These are phyloP conservation scores for Cynara cardunculus DNA, from an alignment of 129 eudicot species.

Conservation along the genomic window DNA sequence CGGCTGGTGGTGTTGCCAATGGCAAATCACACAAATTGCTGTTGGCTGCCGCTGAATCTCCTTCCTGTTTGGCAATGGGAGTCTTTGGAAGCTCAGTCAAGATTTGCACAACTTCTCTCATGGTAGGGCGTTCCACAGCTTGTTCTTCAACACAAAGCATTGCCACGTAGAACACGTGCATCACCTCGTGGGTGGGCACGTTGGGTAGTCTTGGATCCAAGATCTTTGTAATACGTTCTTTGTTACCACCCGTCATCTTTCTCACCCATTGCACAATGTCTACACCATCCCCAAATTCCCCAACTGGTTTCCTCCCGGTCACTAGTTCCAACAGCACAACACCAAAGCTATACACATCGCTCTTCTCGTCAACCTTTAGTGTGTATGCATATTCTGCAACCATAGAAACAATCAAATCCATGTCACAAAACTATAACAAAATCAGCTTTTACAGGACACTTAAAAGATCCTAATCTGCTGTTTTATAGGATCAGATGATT, in stretches of 20 bases:
- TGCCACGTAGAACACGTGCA: conserved; percentile 90
- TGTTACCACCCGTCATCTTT: conserved; percentile 75
- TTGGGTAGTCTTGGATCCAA: conserved; percentile 70
- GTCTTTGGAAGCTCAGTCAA: conserved; percentile 74
- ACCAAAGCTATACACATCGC: conserved; percentile 96
- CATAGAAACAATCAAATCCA: background rate
- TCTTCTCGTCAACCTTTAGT: conserved; percentile 91
- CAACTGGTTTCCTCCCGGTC: conserved; percentile 85
- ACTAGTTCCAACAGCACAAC: conserved; percentile 90
- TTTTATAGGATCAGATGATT: too few relatives aligned
- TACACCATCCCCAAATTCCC: conserved; percentile 95
- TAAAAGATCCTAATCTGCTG: too few relatives aligned
- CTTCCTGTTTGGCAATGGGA: conserved; percentile 38
- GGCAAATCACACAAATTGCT: conserved; percentile 31
- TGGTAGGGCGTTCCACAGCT: conserved; percentile 94
- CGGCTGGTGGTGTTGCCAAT: conserved; percentile 34
- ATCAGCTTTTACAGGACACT: background rate
- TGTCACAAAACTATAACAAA: background rate
- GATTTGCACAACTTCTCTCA: conserved; percentile 93
- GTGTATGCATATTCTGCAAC: conserved; percentile 91
- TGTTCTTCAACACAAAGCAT: conserved; percentile 94
- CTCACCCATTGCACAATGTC: conserved; percentile 98
- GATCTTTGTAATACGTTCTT: conserved; percentile 65
- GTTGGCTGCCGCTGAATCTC: conserved; percentile 9
- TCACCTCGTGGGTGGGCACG: conserved; percentile 71